Evolutionary conservation across 2,329 filamentous ascomycete species (phyloP).

Genomic region (Zalaria obscura): DNA sequence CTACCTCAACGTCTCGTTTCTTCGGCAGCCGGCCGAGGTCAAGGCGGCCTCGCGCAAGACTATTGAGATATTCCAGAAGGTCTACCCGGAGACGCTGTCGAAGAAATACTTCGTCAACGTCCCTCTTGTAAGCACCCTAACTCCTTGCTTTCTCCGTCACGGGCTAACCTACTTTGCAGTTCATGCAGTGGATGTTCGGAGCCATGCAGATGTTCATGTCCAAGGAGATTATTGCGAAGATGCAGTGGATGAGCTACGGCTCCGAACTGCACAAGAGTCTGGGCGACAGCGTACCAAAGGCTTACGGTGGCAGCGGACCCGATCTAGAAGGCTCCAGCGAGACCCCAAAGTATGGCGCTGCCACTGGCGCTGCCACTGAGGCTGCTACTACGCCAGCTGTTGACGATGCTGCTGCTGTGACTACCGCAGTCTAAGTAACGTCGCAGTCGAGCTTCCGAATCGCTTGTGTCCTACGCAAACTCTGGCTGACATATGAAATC

Average conservation of each 20-base stretch:
- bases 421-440: too few species aligned
- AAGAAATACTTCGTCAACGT: slow-evolving; percentile 97
- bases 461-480: too few species aligned
- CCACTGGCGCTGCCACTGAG: not conserved
- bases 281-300: slow-evolving; percentile 51
- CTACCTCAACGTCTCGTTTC: slow-evolving; percentile 76
- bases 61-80: slow-evolving; percentile 64
- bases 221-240: slow-evolving; percentile 35
- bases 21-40: slow-evolving; percentile 64
- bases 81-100: slow-evolving; percentile 78
- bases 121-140: slow-evolving; percentile 43
- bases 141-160: too few species aligned
- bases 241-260: slow-evolving; percentile 41
- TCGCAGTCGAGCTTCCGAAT: too few species aligned
- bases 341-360: slow-evolving; percentile 23
- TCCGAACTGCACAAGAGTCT: slow-evolving; percentile 52
- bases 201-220: slow-evolving; percentile 32
- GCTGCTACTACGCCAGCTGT: not conserved
- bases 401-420: too few species aligned
- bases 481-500: too few species aligned
- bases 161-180: not conserved
- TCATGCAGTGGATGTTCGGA: slow-evolving; percentile 66
- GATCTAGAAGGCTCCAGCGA: slow-evolving; percentile 30
- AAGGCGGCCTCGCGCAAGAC: slow-evolving; percentile 66
- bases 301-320: slow-evolving; percentile 63